Evolutionary conservation across 768 basidiomycete genomes (phyloP), one percentile per base, ranked within the genome.

Genomic region (Russula vinacea): DNA sequence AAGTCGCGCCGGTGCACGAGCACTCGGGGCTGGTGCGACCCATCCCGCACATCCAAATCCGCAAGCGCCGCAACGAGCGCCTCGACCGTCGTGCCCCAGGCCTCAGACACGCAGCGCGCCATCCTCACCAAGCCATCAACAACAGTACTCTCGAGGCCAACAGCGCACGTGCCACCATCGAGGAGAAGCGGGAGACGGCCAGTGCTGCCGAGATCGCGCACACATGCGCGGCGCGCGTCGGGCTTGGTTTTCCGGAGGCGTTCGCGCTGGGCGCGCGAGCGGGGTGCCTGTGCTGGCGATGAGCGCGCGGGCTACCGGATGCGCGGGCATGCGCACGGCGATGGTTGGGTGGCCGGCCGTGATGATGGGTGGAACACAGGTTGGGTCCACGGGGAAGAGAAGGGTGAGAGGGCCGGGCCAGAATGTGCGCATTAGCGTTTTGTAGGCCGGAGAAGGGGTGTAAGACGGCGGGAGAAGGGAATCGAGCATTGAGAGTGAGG

Each of bases 321-420:
- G 97, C 0, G 90, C 87, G 2, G 97, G 97, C 86, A 98, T 93
- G 50, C 97, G 83, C 69, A 98, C 83, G 4, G 93, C 97, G 17
- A 97, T 89, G 0, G 91, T 89, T 0, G 84, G 77, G 50, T 91
- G 91, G 33, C 78, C 79, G 24, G 93, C 93, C 4, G 92, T 94
- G 67, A 94, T 84, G 61, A 88, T 82, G n/a, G 76, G 60, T 6
- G 93, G 92, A 65, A 96, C 80, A 45, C 80, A 73, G 29, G 76
- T 64, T 32, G 83, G 71, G 73, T 88, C 77, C 65, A 84, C 80
- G 7, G 94, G 95, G 74, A 98, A 98, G 53, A 99, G 81, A 29
- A 98, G 81, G 0, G 94, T 96, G 60, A 99, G 77, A 0, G 97
- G 84, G 7, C 97, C 97, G 0, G 97, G 97, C 97, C 96, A 98